These are phyloP conservation scores for Umbilicaria muhlenbergii DNA, from an alignment of 495 filamentous ascomycete genomes.

Conservation along the genomic window DNA sequence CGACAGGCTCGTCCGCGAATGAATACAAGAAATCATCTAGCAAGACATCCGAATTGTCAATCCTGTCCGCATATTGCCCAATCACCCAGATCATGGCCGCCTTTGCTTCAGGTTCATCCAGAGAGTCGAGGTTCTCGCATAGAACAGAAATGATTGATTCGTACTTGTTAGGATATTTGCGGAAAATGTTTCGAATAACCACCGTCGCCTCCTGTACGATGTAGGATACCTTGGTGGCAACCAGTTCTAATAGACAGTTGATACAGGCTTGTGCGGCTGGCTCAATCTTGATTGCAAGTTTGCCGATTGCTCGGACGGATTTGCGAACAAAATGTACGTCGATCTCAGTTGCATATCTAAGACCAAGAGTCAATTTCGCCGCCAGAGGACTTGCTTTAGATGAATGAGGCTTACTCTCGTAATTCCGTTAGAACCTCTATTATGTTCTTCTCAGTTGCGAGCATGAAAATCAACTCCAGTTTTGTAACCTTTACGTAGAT, in stretches of 20 bases:
- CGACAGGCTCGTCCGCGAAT: constrained; percentile 84
- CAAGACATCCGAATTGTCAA: constrained; percentile 86
- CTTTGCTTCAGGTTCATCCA: constrained; percentile 98
- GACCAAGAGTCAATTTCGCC: not conserved
- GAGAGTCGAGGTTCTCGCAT: constrained; percentile 88
- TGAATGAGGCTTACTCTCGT: constrained; percentile 47
- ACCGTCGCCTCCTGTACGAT: constrained; percentile 99
- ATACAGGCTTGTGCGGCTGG: constrained; percentile 83
- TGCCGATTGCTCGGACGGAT: constrained; percentile 92
- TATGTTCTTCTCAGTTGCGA: constrained; percentile 92
- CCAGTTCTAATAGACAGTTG: constrained; percentile 79
- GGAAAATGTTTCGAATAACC: constrained; percentile 97
- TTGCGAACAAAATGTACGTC: constrained; percentile 98
- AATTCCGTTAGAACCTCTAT: constrained; percentile 88
- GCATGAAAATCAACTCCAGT: constrained; percentile 97
- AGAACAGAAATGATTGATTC: constrained; percentile 92
- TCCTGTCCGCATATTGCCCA: constrained; percentile 91
- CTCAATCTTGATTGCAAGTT: constrained; percentile 98
- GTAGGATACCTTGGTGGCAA: constrained; percentile 97
- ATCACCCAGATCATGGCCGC: constrained; percentile 99
- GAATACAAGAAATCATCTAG: constrained; percentile 90
- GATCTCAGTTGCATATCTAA: constrained; percentile 85
- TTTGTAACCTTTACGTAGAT: constrained; percentile 99
- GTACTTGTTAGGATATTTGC: constrained; percentile 97
- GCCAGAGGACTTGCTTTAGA: not conserved